Base-by-base conservation (phyloP, 2,329 filamentous ascomycete species). In the Decorospora gaudefroyi region DNA sequence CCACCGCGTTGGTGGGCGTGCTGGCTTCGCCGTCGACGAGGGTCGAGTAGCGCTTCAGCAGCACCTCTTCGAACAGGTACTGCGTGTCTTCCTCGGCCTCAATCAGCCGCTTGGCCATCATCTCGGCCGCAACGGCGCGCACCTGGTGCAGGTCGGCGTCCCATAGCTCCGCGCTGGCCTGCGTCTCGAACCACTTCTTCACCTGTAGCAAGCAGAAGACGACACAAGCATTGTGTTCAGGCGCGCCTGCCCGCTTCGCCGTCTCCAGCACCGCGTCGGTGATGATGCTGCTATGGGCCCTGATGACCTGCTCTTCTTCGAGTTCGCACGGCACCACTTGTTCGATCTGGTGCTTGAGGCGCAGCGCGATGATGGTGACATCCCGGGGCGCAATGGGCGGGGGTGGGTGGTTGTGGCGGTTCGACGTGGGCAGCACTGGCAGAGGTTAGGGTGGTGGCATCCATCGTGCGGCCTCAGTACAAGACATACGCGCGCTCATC, bases 241-340 rank as follows among this genome's bases (percentile, higher is more conserved):
- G 72, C 1, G 87, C 87, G 4, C 90, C 93, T 0, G 93, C 92
- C 55, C 90, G 82, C 56, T 81, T 87, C 12, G 93, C 90, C 0
- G 91, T 90, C 55, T 84, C 73, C 50, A 97, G 74, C 10, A 99
- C 93, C 46, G 83, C 80, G 2, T 75, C 74, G 0, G 90, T 96
- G 66, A 99, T 90, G 68, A 99, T 78, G 31, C 83, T 81, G 70
- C 89, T 95, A 71, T 97, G 90, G 2, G 92, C 83, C 36, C 79
- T 79, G 3, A 87, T 93, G 64, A 99, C 78, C 42, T 81, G 76
- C 4, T 78, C 78, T 64, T 88, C 83, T 45, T 93, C 86, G 26
- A 99, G 78, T 70, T 99, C 93, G 74, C 89, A 96, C 1, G 92
- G 88, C 17, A 99, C 82, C 42, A 90, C 86, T 67, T 90, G 82